phyloP scores from a whole-genome alignment of 1,284 basidiomycete genomes.

The Heterobasidion occidentale region DNA sequence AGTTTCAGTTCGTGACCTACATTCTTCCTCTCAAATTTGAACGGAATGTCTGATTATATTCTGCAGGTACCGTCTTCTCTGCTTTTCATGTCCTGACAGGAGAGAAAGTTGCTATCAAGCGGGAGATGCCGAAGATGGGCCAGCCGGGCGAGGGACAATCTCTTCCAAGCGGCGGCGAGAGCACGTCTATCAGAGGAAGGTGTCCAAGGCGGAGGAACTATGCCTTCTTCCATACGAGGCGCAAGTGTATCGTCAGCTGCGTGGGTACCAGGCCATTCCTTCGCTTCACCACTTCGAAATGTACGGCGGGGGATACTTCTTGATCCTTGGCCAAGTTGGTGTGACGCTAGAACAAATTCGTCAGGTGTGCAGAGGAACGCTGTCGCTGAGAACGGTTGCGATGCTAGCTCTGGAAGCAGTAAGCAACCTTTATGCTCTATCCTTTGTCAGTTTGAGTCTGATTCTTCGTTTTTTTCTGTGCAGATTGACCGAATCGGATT shows the following conservation, averaged over 20 bases:
- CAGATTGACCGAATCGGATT: slow-evolving; percentile 5
- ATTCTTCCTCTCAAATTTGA: not conserved
- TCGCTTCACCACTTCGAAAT: slow-evolving; percentile 6
- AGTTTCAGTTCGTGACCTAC: not conserved
- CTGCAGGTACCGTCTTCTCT: not conserved
- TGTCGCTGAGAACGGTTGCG: slow-evolving; percentile 11
- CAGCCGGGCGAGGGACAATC: not conserved
- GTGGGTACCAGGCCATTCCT: slow-evolving; percentile 2
- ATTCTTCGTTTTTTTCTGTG: not conserved
- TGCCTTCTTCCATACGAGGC: slow-evolving; percentile 5
- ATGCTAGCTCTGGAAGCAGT: slow-evolving; percentile 13
- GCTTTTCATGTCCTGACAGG: not conserved
- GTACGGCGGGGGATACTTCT: slow-evolving; percentile 4
- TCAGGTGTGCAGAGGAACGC: slow-evolving; percentile 10
- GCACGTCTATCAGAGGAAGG: not conserved
- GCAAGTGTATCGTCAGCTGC: slow-evolving; percentile 4
- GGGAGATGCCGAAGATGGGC: not conserved
- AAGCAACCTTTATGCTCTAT: not conserved
- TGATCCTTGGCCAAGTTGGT: slow-evolving; percentile 14
- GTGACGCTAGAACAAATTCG: slow-evolving; percentile 8
- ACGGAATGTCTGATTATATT: not conserved
- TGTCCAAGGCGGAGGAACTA: not conserved
- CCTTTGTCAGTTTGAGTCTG: no score
- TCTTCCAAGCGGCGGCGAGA: no score
- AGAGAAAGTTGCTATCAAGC: not conserved